Evolutionary conservation across 225 moss, liverwort and hornwort species (phyloP), one percentile per base, ranked within the genome.

Genomic region (Sphagnum contortum): DNA sequence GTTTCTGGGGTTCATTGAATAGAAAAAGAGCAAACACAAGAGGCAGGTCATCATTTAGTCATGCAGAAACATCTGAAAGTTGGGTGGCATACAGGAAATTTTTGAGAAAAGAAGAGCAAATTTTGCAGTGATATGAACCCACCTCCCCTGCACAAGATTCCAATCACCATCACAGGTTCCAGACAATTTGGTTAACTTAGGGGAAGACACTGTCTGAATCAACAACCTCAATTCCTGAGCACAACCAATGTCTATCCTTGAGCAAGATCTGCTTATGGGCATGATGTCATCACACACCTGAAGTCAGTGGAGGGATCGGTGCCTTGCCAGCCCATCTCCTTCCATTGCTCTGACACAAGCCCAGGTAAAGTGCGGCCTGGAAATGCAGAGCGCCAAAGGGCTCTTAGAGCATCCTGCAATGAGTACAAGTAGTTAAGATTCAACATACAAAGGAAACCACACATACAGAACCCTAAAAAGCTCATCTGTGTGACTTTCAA

Each of bases 301-400:
- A 96, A 96, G 70, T 96, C 90, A 2, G 96, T 96, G 3, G 88
- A 79, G 49, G 96, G 96, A 63, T 96, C 88, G 12, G 77, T 87
- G 52, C 96, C 92, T 83, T 96, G 96, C 96, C 96, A 96, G 9
- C 95, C 95, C 92, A 96, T 96, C 65, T 96, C 95, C 76, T 96
- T 96, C 92, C 95, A 96, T 59, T 96, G 92, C 48, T 92, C 86
- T 45, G 92, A 96, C 48, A 96, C 85, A 63, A 96, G 81, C 13
- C 92, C 90, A 7, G 88, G 88, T 64, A 92, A 76, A 7, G 72
- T 73, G 71, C 84, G 82, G 12, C 64, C 80, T n/a, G 77, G 82
- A 68, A 81, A 96, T 3, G 90, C 78, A 11, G 76, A 87, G 45
- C 66, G 73, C 96, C 96, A 96, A 2, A 96, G 79, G 44, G 73